Percentiles rank a stretch among this genome's conserved stretches.
Evolutionary conservation across 352 stramenopile species (phyloP).

Genomic region (Phytophthora pini): DNA sequence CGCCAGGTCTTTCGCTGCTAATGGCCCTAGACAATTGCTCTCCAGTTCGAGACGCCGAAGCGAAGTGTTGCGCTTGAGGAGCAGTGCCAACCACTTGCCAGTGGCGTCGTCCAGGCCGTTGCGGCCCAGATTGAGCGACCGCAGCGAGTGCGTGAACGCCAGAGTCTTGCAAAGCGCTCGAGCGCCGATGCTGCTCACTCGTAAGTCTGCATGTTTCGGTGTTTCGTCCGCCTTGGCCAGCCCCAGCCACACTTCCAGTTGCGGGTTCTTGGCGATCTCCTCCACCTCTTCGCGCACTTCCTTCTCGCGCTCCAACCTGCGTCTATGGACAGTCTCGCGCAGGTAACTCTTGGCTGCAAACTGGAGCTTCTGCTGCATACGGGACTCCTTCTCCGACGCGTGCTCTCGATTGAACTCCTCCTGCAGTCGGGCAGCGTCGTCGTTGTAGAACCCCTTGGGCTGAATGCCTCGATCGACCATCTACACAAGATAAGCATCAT

Average conservation of each 20-base stretch:
- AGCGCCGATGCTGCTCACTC: slow-evolving; percentile 57
- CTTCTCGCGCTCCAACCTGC: slow-evolving; percentile 66
- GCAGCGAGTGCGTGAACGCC: slow-evolving; percentile 70
- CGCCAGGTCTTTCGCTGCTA: slow-evolving; percentile 56
- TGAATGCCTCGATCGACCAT: slow-evolving; percentile 88
- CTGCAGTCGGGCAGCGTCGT: slow-evolving; percentile 80
- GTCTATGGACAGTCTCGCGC: slow-evolving; percentile 74
- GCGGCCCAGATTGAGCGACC: slow-evolving; percentile 66
- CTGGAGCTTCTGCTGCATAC: slow-evolving; percentile 73
- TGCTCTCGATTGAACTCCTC: slow-evolving; percentile 84
- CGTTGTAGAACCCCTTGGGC: slow-evolving; percentile 87
- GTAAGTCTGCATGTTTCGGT: slow-evolving; percentile 58
- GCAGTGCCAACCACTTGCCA: slow-evolving; percentile 59
- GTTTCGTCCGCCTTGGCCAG: slow-evolving; percentile 66
- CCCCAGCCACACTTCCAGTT: slow-evolving; percentile 77
- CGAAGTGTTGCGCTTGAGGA: slow-evolving; percentile 71
- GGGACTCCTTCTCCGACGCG: slow-evolving; percentile 62
- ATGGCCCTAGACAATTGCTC: slow-evolving; percentile 63
- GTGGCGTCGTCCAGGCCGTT: slow-evolving; percentile 75
- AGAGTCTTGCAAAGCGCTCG: slow-evolving; percentile 76
- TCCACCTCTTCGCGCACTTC: slow-evolving; percentile 80
- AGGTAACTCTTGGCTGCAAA: slow-evolving; percentile 79
- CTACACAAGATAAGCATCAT: slow-evolving; percentile 23
- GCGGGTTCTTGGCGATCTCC: slow-evolving; percentile 69
- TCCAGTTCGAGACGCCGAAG: slow-evolving; percentile 74